A percentile compares a stretch with the other conserved stretches of the same genome.
phyloP scores from a whole-genome alignment of 1,284 basidiomycete genomes.

The Coniferiporia sulphurascens region DNA sequence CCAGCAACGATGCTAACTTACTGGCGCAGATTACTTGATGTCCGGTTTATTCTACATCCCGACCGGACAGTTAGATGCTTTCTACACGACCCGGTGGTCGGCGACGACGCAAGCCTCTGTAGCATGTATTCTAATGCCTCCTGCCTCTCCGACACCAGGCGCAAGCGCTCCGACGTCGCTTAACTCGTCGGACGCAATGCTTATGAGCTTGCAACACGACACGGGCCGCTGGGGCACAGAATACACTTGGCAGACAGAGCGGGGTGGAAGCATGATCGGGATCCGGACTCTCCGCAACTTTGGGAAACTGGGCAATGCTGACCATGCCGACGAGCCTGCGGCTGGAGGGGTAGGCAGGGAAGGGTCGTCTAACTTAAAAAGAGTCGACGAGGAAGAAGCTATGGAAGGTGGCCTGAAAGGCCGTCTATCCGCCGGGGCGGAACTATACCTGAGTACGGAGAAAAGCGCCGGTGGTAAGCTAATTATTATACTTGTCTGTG shows the following conservation, averaged over 20 bases:
- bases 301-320: slow-evolving; percentile 48
- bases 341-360: slow-evolving; percentile 25
- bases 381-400: slow-evolving; percentile 86
- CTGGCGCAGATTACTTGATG: slow-evolving; percentile 72
- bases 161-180: neutral
- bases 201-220: slow-evolving; percentile 89
- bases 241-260: slow-evolving; percentile 92
- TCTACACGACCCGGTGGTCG: slow-evolving; percentile 79
- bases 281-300: slow-evolving; percentile 91
- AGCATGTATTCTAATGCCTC: slow-evolving; percentile 49
- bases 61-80: slow-evolving; percentile 80
- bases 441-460: slow-evolving; percentile 92
- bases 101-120: slow-evolving; percentile 68
- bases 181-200: slow-evolving; percentile 61
- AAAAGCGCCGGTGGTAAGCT: slow-evolving; percentile 84
- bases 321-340: slow-evolving; percentile 32
- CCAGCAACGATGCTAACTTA: slow-evolving; percentile 19
- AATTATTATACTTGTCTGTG: slow-evolving; percentile 1
- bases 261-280: slow-evolving; percentile 79
- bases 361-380: slow-evolving; percentile 40
- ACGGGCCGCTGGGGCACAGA: slow-evolving; percentile 91
- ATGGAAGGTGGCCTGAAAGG: slow-evolving; percentile 88
- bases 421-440: slow-evolving; percentile 87
- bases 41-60: slow-evolving; percentile 93
- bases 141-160: slow-evolving; percentile 8